Base-by-base conservation (phyloP, 768 basidiomycete species). In the Mycena galericulata region DNA sequence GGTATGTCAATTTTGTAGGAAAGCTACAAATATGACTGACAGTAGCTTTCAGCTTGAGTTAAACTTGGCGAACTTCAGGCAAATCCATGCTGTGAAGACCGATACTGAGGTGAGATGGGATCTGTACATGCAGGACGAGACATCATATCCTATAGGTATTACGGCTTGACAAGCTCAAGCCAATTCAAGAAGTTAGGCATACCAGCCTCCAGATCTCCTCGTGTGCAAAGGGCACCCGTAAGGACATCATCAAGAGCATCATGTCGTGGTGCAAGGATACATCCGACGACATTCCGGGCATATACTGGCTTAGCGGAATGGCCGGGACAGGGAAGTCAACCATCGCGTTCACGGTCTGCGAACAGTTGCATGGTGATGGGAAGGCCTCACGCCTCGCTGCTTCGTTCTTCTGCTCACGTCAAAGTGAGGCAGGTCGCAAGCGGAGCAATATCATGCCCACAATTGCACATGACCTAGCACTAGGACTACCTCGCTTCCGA, bases 381-480 rank as follows among this genome's bases (percentile, higher is more conserved):
- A 27, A 85, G 70, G 78, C 79, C 18, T 82, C 86, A 2, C 87
- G 60, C 12, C 49, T 88, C 71, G 81, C 79, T 17, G 81, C 83
- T 4, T 70, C 57, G 29, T 74, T 70, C 51, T 74, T 74, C 55
- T 75, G 69, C 20, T 65, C 11, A 20, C 60, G 60, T 22, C 47
- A 62, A 14, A 30, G 4, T 30, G 60, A 51, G 20, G 36, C 30
- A 2, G 49, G 47, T 12, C 60, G 60, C 27, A 40, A 29, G 27
- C 60, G 47, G 5, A 4, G 49, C 3, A 51, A 51, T 10, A 41
- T 62, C 15, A 51, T 62, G 50, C 60, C 60, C 22, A 62, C 60
- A 10, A 0, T 61, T 6, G 46, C 59, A 0, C 60, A 62, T 41
- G 47, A 62, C n/a, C 60, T 51, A 15, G 60, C 60, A 3, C 49